Base-by-base conservation (phyloP, 1,284 basidiomycete species). In the Ceratobasidium papillatum region DNA sequence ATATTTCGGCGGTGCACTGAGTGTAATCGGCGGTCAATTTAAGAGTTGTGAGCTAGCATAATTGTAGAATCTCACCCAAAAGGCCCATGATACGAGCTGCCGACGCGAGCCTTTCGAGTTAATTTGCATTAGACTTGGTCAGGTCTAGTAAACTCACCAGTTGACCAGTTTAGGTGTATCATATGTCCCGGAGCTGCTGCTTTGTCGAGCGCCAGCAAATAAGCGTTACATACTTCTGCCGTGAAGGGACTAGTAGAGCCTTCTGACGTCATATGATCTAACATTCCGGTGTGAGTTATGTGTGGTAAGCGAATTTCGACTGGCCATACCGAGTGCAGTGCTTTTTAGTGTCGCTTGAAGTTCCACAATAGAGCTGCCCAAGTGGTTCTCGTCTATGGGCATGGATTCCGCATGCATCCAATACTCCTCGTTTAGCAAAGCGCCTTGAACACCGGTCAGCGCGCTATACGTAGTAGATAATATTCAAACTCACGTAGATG, bases 251-350 rank as follows among this genome's bases (percentile, higher is more conserved):
- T 72, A 2, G 76, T 77, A 4, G 76, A 77, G 0, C 74, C 74
- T 17, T 75, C 74, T 17, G 76, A 72, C 1, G 76, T 77, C 71
- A 73, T 75, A 41, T 77, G 69, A 27, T 77, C 76, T 77, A 30
- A 3, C 8, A 19, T 41, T 41, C n/a, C 34, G 32, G 22, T n/a
- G 9, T 22, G 7, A 49, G 56, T 3, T 9, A n/a, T 27, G 54
- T 17, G n/a, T 56, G n/a, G 49, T 19, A 38, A 14, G 22, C 34
- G 34, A 43, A 34, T 12, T 34, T 25, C 19, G 62, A 51, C 11
- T 32, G 19, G 1, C 12, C 74, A 36, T 17, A 69, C 76, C 76
- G 7, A 77, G 47, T 36, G 64, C 36, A 56, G 74, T 71, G 19
- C 65, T 64, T 0, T 58, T 58, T 8, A 77, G n/a, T 19, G 75